phyloP scores from a whole-genome alignment of 2,329 filamentous ascomycete species.

The Penicillium digitatum region DNA sequence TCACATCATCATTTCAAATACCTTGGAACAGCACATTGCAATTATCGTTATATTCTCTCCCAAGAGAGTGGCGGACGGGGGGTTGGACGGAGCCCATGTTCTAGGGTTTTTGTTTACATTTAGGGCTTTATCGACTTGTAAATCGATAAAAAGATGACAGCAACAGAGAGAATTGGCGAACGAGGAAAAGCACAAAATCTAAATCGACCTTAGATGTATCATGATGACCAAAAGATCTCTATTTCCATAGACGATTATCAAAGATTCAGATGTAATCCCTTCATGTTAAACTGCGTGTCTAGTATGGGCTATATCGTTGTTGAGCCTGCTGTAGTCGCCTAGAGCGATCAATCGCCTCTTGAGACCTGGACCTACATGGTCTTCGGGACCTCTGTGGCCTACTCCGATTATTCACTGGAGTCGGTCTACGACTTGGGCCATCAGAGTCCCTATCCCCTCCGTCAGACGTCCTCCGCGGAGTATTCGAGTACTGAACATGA shows the following conservation, averaged over 20 bases:
- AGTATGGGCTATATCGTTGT: slow-evolving; percentile 8
- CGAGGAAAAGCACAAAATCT: not conserved
- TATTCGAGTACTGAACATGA: slow-evolving; percentile 64
- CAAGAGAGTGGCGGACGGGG: too few relatives aligned
- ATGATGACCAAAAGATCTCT: too few relatives aligned
- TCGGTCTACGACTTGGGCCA: slow-evolving; percentile 10
- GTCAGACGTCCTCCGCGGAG: not conserved
- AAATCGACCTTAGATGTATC: too few relatives aligned
- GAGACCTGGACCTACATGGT: not conserved
- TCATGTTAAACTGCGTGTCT: not conserved
- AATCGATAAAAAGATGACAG: too few relatives aligned
- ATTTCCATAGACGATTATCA: not conserved
- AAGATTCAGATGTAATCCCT: not conserved
- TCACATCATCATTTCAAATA: too few relatives aligned
- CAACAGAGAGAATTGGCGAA: too few relatives aligned
- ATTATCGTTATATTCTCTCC: too few relatives aligned
- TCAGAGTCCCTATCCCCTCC: not conserved
- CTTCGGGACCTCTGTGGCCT: not conserved
- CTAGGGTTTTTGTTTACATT: too few relatives aligned
- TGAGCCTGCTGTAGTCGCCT: slow-evolving; percentile 6
- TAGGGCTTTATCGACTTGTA: too few relatives aligned
- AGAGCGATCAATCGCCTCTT: slow-evolving; percentile 1
- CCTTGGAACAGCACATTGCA: too few relatives aligned
- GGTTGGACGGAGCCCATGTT: too few relatives aligned
- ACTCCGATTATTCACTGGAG: not conserved